A percentile compares a stretch with the other conserved stretches of the same genome.
phyloP scores from a whole-genome alignment of 495 filamentous ascomycete genomes.

The Trypethelium eluteriae region DNA sequence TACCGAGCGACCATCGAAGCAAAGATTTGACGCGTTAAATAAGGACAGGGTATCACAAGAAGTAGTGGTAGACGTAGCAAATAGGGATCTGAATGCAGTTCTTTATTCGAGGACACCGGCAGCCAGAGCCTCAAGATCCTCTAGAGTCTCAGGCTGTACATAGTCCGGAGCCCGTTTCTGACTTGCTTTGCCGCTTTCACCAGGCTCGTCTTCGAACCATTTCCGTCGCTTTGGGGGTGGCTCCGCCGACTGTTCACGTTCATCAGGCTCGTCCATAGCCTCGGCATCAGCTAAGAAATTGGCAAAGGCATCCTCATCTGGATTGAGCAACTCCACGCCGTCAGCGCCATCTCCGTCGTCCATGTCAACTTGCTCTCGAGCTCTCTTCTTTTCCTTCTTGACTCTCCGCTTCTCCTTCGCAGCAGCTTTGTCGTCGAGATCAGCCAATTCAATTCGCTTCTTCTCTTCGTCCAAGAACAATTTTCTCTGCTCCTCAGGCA shows the following conservation, averaged over 20 bases:
- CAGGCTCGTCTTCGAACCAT: constrained; percentile 38
- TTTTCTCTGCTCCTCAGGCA: constrained; percentile 63
- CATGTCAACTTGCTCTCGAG: constrained; percentile 55
- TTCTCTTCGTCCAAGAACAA: constrained; percentile 69
- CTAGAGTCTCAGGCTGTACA: constrained; percentile 70
- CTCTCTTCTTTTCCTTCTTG: constrained; percentile 81
- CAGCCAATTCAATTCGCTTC: constrained; percentile 63
- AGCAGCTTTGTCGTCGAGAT: constrained; percentile 72
- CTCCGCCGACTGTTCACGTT: constrained; percentile 21
- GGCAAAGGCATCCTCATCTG: constrained; percentile 27
- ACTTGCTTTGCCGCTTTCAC: constrained; percentile 35
- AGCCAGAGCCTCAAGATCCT: constrained; percentile 84
- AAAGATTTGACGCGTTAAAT: background rate
- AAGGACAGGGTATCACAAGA: background rate
- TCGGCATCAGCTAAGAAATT: constrained; percentile 37
- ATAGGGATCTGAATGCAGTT: background rate
- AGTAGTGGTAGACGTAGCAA: background rate
- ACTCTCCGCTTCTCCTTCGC: constrained; percentile 73
- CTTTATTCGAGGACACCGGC: constrained; percentile 58
- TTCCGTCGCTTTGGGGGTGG: constrained; percentile 32
- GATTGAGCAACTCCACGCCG: constrained; percentile 24
- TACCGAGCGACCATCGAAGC: background rate
- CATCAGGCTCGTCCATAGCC: constrained; percentile 34
- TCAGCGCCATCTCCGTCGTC: constrained; percentile 38
- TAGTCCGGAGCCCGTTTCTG: constrained; percentile 41